These are phyloP conservation scores for Amylostereum areolatum DNA, from an alignment of 1,284 basidiomycete species.

Conservation along the genomic window DNA sequence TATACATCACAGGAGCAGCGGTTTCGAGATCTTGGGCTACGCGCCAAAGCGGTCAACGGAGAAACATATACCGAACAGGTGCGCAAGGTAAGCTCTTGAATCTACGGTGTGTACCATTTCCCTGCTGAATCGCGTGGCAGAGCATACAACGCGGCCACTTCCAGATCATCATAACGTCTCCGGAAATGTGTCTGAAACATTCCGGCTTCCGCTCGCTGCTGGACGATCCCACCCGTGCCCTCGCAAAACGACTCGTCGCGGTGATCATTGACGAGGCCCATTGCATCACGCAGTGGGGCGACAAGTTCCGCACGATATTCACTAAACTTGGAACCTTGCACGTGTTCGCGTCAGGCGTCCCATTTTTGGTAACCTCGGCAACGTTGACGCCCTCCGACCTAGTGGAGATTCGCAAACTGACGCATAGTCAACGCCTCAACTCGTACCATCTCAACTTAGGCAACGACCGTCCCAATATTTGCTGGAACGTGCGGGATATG, in stretches of 20 bases:
- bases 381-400: not conserved
- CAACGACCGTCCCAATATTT: slow-evolving; percentile 3
- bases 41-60: slow-evolving; percentile 25
- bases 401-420: not conserved
- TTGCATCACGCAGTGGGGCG: slow-evolving; percentile 6
- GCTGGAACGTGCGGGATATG: slow-evolving; percentile 6
- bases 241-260: not conserved
- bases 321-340: slow-evolving; percentile 1
- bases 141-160: not conserved
- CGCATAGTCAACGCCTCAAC: not conserved
- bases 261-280: slow-evolving; percentile 4
- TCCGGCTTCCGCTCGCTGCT: not conserved
- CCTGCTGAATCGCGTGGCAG: not conserved
- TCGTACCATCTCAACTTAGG: slow-evolving; percentile 3
- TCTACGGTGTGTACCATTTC: not conserved
- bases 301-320: slow-evolving; percentile 1
- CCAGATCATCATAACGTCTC: slow-evolving; percentile 3
- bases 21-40: slow-evolving; percentile 21
- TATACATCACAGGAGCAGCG: slow-evolving; percentile 11
- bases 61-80: slow-evolving; percentile 21
- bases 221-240: not conserved
- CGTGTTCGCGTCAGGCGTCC: not conserved
- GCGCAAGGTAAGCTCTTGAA: slow-evolving; percentile 16
- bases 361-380: not conserved
- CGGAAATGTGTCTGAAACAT: slow-evolving; percentile 4